phyloP scores from a whole-genome alignment of 345 rosid genomes.

The Conringia planisiliqua region DNA sequence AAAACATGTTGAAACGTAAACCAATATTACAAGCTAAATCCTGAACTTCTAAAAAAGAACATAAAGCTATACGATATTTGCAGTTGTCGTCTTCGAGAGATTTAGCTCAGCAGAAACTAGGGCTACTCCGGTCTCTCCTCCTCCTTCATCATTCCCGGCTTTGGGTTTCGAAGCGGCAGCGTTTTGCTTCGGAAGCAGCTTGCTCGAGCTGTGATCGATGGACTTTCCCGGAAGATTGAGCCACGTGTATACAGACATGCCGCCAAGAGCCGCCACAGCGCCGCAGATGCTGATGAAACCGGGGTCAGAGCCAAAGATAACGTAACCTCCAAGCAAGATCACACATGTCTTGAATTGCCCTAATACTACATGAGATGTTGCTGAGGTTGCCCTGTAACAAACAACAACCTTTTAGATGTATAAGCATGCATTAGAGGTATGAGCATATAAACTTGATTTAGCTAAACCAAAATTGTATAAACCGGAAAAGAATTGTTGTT shows the following conservation, averaged over 20 bases:
- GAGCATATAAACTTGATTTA: background rate
- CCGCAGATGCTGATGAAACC: constrained; percentile 81
- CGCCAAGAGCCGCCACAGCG: constrained; percentile 64
- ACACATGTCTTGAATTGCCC: constrained; percentile 97
- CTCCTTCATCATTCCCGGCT: constrained; percentile 28
- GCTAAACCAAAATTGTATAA: background rate
- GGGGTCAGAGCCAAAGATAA: constrained; percentile 67
- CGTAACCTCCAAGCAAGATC: constrained; percentile 74
- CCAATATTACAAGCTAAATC: constrained; percentile 11
- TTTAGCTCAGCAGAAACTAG: constrained; percentile 6
- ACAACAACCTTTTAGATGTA: background rate
- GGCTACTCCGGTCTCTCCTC: constrained; percentile 22
- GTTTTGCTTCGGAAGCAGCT: constrained; percentile 45
- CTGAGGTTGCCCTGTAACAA: constrained; percentile 78
- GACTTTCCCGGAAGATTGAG: constrained; percentile 52
- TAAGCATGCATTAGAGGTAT: background rate
- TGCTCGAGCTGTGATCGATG: constrained; percentile 30
- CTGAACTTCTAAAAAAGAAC: background rate
- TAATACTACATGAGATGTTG: constrained; percentile 85
- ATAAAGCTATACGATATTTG: constrained; percentile 30
- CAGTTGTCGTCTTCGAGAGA: constrained; percentile 23
- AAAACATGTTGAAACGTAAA: background rate
- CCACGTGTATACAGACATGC: constrained; percentile 76
- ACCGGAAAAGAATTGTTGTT: background rate
- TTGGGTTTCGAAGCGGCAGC: constrained; percentile 40